Base-by-base conservation (phyloP, 2,329 filamentous ascomycete species). In the Biscogniauxia sp. region DNA sequence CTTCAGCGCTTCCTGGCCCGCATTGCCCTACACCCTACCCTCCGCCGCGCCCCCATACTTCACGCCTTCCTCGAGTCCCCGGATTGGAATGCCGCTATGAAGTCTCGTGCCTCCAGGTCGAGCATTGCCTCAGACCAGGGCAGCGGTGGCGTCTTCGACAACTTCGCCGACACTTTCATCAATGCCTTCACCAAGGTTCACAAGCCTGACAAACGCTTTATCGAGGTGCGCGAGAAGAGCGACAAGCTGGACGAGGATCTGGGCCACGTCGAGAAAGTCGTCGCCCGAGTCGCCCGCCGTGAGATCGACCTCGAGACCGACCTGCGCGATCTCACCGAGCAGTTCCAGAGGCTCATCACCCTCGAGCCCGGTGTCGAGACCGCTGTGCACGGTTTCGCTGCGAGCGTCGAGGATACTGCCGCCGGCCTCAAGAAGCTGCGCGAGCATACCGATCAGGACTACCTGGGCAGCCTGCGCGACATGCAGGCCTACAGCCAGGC, bases 11-110 rank as follows among this genome's bases (percentile, higher is more conserved):
- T 99, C 74, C 84, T 99, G 53, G 87, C 89, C 71, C 90, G 95
- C 4, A 81, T 97, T 59, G 88, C 93, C 2, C 82, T 97, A 52
- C 95, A 99, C 72, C 95, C 95, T 0, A 89, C 94, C 19, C 85
- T 99, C 54, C 90, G 95, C 25, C 87, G 93, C 59, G 90, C 92
- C 0, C 83, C 88, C 25, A 87, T 98, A 45, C 82, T 99, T 32
- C 89, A 95, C 69, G 89, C 88, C 61, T 99, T 99, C 74, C 86
- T 99, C 64, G 95, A 99, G 77, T 93, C 89, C 61, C 86, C 84
- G 25, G 95, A 99, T 76, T 99, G 95, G 95, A 98, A 99, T 75
- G 90, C 93, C 37, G 94, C 92, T 53, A 97, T 99, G 93, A 88
- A 88, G 70, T 86, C 87, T 66, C 87, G 93, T 54, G 85, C 89